Conservation (phyloP, 148 eudicot genomes). For the Rhododendron simsii region DNA sequence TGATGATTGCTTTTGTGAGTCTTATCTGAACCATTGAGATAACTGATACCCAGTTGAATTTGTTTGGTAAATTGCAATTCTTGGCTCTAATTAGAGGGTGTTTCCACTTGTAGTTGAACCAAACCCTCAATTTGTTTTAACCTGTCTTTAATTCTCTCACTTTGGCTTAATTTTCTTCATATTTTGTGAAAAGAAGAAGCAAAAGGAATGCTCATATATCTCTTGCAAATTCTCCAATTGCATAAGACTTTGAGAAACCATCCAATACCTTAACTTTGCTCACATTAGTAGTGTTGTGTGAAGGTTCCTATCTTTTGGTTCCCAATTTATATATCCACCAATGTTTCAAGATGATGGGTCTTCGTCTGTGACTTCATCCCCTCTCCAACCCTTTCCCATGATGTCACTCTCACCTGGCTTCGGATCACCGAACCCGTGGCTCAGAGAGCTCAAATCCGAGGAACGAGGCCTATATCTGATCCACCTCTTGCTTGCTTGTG, state of each 20-base stretch:
- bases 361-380: constrained; percentile 78
- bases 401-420: constrained; percentile 61
- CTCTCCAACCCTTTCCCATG: constrained; percentile 57
- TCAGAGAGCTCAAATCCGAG: constrained; percentile 83
- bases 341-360: constrained; percentile 92
- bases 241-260: neutral
- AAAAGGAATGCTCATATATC: neutral
- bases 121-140: constrained; percentile 3
- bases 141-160: neutral
- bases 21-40: constrained; percentile 2
- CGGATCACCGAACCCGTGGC: constrained; percentile 63
- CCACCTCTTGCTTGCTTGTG: constrained; percentile 81
- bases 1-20: constrained; percentile 16
- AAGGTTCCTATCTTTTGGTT: neutral
- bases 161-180: neutral
- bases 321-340: constrained; percentile 19
- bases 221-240: neutral
- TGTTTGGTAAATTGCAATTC: neutral
- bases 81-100: neutral
- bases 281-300: neutral
- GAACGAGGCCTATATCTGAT: constrained; percentile 86
- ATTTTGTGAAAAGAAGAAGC: neutral
- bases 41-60: neutral
- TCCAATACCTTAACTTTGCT: neutral
- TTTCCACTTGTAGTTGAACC: neutral